Base-by-base conservation (phyloP, 371 early-diverging fungal genomes). In the Mucor indicus region DNA sequence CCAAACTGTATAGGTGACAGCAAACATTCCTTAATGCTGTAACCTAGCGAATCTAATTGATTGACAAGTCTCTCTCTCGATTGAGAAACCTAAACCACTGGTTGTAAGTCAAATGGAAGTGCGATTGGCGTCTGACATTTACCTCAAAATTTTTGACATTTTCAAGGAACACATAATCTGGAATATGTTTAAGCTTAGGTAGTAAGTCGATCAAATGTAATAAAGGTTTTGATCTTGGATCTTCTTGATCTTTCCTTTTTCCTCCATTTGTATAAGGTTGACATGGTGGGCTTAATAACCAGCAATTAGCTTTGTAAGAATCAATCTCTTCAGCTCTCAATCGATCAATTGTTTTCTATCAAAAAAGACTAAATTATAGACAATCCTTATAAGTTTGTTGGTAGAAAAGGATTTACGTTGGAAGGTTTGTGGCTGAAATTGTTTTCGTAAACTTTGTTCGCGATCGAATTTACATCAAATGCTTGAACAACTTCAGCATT, bases 221-320 rank as follows among this genome's bases (percentile, higher is more conserved):
- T 7, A 90, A 62, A 1, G 83, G 77, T 42, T 85, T 69, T 0
- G 89, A 78, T 3, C 90, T 60, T n/a, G 73, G 69, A 56, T 90
- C 89, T 24, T 83, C 63, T 38, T 69, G 67, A 42, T 85, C 90
- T 65, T 75, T 49, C 40, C 75, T 56, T 24, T 80, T 81, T 17
- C 87, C 86, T 17, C 85, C 86, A 24, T 84, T 76, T 0, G 89
- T 88, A 50, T 84, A 90, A 4, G 86, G 86, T 77, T 95, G 95
- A 49, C 92, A 92, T 1, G 95, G 92, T 17, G 88, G 92, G 47
- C 87, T 87, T 50, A 91, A 66, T 9, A 90, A 67, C 93, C 93
- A 91, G 27, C 83, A 77, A 44, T 85, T 67, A 1, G 87, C 89
- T 6, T 77, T 53, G 54, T 67, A 73, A 69, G 62, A 71, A 51